phyloP scores from a whole-genome alignment of 768 basidiomycete species.

The Mycena vitilis region DNA sequence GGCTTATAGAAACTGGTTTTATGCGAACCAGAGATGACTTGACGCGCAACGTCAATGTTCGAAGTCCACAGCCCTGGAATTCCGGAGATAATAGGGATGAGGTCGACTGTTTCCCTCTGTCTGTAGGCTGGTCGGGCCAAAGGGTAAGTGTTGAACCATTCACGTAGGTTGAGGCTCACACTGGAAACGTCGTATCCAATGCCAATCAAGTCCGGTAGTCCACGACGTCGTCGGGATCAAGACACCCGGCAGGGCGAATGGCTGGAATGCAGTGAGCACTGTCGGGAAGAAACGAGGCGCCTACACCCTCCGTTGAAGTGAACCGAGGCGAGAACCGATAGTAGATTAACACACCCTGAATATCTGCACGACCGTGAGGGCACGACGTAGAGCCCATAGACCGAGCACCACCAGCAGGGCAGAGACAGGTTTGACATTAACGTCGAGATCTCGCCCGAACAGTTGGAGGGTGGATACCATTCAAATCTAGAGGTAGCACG shows the following conservation, averaged over 20 bases:
- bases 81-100: conserved; percentile 40
- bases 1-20: conserved; percentile 42
- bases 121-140: conserved; percentile 26
- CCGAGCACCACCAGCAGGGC: conserved; percentile 1
- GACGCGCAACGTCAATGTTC: conserved; percentile 44
- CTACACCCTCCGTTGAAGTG: neutral
- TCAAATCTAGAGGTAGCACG: neutral
- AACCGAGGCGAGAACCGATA: neutral
- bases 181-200: conserved; percentile 2
- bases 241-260: conserved; percentile 43
- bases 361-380: neutral
- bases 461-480: conserved; percentile 10
- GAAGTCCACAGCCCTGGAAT: conserved; percentile 40
- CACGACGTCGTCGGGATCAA: conserved; percentile 43
- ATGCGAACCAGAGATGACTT: conserved; percentile 39
- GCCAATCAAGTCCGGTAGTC: conserved; percentile 38
- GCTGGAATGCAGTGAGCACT: conserved; percentile 42
- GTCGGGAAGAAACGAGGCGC: conserved; percentile 36
- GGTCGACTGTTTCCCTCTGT: conserved; percentile 38
- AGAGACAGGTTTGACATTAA: conserved; percentile 2
- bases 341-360: neutral
- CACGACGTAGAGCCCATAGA: conserved; percentile 5
- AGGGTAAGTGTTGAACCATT: conserved; percentile 1
- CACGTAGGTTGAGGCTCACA: conserved; percentile 1
- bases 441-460: neutral